Conservation (phyloP, 2,329 filamentous ascomycete genomes). For the Cytospora piceae region DNA sequence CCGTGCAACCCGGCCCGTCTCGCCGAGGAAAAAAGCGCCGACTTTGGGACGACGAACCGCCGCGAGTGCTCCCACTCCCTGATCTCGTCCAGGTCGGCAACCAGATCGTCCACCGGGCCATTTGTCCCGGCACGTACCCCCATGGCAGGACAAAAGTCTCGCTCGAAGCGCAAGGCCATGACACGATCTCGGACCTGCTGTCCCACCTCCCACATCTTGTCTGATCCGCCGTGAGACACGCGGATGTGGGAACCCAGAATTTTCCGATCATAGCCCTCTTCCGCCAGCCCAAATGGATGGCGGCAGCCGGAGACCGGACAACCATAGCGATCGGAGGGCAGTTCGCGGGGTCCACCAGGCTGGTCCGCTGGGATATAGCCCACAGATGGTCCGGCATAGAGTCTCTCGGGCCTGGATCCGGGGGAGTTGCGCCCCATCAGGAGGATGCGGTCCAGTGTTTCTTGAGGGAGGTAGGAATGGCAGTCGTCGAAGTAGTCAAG, state of each 20-base stretch:
- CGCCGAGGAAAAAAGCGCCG: no score
- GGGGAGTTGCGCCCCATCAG: not conserved
- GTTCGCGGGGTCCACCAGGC: slow-evolving; percentile 7
- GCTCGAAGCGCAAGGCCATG: not conserved
- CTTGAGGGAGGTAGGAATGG: not conserved
- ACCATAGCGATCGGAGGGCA: not conserved
- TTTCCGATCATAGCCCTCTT: not conserved
- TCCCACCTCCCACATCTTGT: not conserved
- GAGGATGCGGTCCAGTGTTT: not conserved
- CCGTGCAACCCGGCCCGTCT: no score
- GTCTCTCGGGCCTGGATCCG: not conserved
- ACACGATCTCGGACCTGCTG: not conserved
- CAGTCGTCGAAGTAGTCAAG: not conserved
- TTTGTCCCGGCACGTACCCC: not conserved
- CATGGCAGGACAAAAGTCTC: not conserved
- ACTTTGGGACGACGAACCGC: not conserved
- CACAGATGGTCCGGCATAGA: not conserved
- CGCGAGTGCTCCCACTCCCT: slow-evolving; percentile 11
- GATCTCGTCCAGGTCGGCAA: slow-evolving; percentile 10
- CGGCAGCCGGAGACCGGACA: slow-evolving; percentile 8
- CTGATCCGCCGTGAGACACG: not conserved
- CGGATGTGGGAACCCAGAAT: not conserved
- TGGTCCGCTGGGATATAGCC: slow-evolving; percentile 5
- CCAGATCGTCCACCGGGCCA: not conserved
- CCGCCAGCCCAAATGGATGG: not conserved